Percentiles rank a stretch among this genome's conserved stretches.
Evolutionary conservation across 306 rosid species (phyloP).

Genomic region (Trifolium fragiferum): DNA sequence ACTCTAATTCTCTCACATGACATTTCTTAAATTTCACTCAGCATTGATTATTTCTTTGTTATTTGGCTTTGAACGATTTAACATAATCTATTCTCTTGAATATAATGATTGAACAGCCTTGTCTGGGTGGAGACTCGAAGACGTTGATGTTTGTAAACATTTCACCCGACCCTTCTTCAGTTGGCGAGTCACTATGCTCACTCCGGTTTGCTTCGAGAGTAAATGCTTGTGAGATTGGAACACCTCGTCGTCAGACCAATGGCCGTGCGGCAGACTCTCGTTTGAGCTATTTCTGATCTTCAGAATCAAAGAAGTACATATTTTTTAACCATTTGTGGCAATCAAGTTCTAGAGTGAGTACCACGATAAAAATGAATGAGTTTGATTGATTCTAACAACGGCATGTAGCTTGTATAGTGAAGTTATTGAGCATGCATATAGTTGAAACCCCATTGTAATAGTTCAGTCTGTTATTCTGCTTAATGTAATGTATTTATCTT

Average conservation of each 20-base stretch:
- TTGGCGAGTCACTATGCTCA: slow-evolving; percentile 88
- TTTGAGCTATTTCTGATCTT: slow-evolving; percentile 65
- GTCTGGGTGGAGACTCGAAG: slow-evolving; percentile 96
- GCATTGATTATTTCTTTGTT: slow-evolving; percentile 7
- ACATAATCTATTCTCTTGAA: slow-evolving; percentile 38
- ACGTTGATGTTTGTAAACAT: slow-evolving; percentile 93
- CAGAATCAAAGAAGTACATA: slow-evolving; percentile 25
- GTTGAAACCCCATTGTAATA: slow-evolving; percentile 27
- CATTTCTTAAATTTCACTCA: background rate
- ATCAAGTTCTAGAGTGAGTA: slow-evolving; percentile 40
- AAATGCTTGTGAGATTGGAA: slow-evolving; percentile 93
- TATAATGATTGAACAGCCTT: slow-evolving; percentile 69
- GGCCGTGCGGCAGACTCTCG: slow-evolving; percentile 62
- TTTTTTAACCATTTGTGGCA: slow-evolving; percentile 41
- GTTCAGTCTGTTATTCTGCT: slow-evolving; percentile 38
- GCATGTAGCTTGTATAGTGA: slow-evolving; percentile 69
- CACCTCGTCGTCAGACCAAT: slow-evolving; percentile 83
- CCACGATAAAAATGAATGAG: slow-evolving; percentile 48
- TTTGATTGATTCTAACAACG: slow-evolving; percentile 76
- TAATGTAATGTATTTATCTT: slow-evolving; percentile 37
- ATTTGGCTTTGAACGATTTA: slow-evolving; percentile 4
- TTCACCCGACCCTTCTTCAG: slow-evolving; percentile 82
- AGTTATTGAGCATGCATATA: slow-evolving; percentile 41
- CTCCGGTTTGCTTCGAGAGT: slow-evolving; percentile 96
- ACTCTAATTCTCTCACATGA: slow-evolving; percentile 20